Evolutionary conservation across 768 basidiomycete genomes (phyloP), one percentile per base, ranked within the genome.

Genomic region (Lentinula sp.): DNA sequence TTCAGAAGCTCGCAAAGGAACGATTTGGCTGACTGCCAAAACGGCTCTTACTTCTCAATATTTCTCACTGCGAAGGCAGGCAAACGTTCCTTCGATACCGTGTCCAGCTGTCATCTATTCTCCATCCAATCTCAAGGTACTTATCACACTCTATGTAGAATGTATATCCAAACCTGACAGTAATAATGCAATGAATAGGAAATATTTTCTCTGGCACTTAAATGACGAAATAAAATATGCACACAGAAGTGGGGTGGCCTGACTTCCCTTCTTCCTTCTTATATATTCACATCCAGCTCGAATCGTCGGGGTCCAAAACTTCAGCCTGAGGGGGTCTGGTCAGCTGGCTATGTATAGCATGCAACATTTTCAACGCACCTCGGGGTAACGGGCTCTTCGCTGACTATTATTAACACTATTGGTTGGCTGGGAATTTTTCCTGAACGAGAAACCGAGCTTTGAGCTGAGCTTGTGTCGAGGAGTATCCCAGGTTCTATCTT

Each of bases 1-100:
- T 97, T 73, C 91, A 91, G 73, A 85, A 88, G 65, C 75, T 96
- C 70, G 95, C 94, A n/a, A 93, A 90, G 71, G 81, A 90, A 68
- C 78, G 90, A 60, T 96, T 91, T 66, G 93, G 93, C 35, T 93
- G 72, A 81, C 18, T 12, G 46, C 28, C 28, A 6, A 20, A 48
- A 16, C 8, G 45, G 42, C 39, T 32, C 23, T 42, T 41, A 58
- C 9, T 50, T 50, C 37, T 50, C 46, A 9, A 2, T 28, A 28
- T 28, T 28, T 28, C 23, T 62, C 54, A 48, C 46, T 48, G 12
- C 46, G 20, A 23, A 28, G 46, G 46, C 46, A 48, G 46, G 46
- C 61, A 37, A 61, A 56, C 45, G 50, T 56, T 15, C 35, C 52
- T 32, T 61, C 51, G 23, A 52, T 45, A 55, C 43, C 53, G 13